Evolutionary conservation across 495 filamentous ascomycete genomes (phyloP), one percentile per base, ranked within the genome.

Genomic region (Penicillium pulvis): DNA sequence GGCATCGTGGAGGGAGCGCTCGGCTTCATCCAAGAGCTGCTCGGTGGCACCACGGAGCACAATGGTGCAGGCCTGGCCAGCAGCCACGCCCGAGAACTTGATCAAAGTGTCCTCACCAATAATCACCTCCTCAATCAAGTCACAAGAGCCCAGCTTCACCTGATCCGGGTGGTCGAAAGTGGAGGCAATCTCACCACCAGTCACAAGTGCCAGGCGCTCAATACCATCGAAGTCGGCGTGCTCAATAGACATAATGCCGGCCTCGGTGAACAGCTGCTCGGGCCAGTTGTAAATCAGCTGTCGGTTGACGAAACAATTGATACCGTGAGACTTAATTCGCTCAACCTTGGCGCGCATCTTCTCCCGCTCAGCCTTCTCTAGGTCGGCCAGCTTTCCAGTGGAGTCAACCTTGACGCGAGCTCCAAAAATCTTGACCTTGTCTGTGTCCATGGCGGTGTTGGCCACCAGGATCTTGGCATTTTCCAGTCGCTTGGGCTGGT

Each of bases 211-310:
- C 60, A 98, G 75, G 33, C 94, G 85, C 81, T 98, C 94, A 60
- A 98, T 93, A 57, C 94, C 94, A 72, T 98, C 94, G 63, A 98
- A 98, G 74, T 98, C 94, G 59, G 94, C 94, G 71, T 98, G 94
- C 80, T 98, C 94, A 65, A 98, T 98, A 16, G 93, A 96, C 79
- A 95, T 87, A 75, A 98, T 98, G 51, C 94, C 95, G 10, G 92
- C 93, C 71, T 98, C 94, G 24, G 93, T 90, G 72, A 98, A 98
- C 50, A 98, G 88, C 76, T 98, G 95, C 73, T 98, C 94, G 35
- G 94, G 94, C 93, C 94, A 98, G 83, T 98, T 98, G 83, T 98
- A 98, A 77, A 98, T 98, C 46, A 98, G 84, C 71, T 98, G 94
- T 59, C 94, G 83, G 82, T 98, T 98, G 70, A 98, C 95, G 77